A percentile compares a stretch with the other conserved stretches of the same genome.
Evolutionary conservation across 176 grass and related monocot genomes (phyloP).

Genomic region (Avena atlantica): DNA sequence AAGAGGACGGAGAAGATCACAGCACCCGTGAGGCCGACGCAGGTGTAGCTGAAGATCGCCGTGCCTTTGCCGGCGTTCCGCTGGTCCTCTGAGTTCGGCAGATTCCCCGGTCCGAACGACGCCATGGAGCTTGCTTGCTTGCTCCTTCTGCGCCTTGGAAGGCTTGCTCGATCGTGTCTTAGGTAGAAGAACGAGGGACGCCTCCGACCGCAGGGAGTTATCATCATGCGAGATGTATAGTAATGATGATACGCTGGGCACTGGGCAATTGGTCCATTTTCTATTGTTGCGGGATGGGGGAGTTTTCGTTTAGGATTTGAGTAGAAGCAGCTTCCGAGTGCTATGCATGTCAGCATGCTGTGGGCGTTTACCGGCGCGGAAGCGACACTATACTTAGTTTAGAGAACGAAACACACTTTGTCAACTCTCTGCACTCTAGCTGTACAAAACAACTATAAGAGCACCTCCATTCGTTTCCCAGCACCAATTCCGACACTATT

Average conservation of each 20-base stretch:
- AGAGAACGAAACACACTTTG: neutral
- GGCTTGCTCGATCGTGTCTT: too few species aligned
- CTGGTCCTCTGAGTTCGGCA: neutral
- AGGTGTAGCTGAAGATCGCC: slow-evolving; percentile 52
- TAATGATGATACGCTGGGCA: too few species aligned
- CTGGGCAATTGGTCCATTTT: too few species aligned
- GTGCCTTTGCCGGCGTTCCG: neutral
- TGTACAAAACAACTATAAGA: neutral
- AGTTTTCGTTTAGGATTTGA: neutral
- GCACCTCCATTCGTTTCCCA: too few species aligned
- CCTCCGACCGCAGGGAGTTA: too few species aligned
- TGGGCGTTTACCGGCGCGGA: slow-evolving; percentile 8
- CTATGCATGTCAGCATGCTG: neutral
- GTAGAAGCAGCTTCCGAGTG: neutral
- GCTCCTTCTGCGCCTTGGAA: neutral
- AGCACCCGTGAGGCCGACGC: slow-evolving; percentile 35
- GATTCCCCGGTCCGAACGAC: neutral
- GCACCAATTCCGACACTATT: too few species aligned
- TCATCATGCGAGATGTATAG: too few species aligned
- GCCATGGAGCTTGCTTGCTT: slow-evolving; percentile 27
- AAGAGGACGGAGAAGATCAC: slow-evolving; percentile 19
- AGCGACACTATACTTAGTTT: neutral
- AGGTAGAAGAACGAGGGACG: too few species aligned
- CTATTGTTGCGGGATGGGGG: too few species aligned
- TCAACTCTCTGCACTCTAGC: neutral